These are phyloP conservation scores for Tuctoria greenei DNA, from an alignment of 176 grass and related monocot species.

Conservation along the genomic window DNA sequence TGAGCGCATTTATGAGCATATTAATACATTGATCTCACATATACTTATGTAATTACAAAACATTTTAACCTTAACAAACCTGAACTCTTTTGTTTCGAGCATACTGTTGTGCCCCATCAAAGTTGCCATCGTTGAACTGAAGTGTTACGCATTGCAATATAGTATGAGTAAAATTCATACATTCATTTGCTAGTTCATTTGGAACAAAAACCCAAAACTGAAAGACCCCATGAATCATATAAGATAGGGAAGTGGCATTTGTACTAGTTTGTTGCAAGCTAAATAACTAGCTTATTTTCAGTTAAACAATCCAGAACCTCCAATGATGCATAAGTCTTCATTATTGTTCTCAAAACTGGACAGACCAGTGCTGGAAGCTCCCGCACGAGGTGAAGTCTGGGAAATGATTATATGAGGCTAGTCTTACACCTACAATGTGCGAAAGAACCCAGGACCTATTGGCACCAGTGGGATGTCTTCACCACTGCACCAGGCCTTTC, in stretches of 20 bases:
- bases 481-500: no score
- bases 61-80: conserved; percentile 45
- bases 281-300: not conserved
- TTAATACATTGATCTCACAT: not conserved
- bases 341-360: no score
- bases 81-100: conserved; percentile 95
- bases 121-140: conserved; percentile 72
- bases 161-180: not conserved
- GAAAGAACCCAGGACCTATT: no score
- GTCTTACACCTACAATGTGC: no score
- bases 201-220: not conserved
- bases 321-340: no score
- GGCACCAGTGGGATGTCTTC: no score
- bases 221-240: not conserved
- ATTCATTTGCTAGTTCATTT: conserved; percentile 10
- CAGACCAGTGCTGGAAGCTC: no score
- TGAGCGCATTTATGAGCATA: conserved; percentile 33
- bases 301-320: not conserved
- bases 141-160: conserved; percentile 26
- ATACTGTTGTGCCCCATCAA: conserved; percentile 75
- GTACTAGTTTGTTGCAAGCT: not conserved
- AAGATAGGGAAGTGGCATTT: not conserved
- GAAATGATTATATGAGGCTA: no score
- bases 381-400: no score
- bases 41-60: not conserved